Base-by-base conservation (phyloP, 345 rosid genomes). In the Melaleuca alternifolia region DNA sequence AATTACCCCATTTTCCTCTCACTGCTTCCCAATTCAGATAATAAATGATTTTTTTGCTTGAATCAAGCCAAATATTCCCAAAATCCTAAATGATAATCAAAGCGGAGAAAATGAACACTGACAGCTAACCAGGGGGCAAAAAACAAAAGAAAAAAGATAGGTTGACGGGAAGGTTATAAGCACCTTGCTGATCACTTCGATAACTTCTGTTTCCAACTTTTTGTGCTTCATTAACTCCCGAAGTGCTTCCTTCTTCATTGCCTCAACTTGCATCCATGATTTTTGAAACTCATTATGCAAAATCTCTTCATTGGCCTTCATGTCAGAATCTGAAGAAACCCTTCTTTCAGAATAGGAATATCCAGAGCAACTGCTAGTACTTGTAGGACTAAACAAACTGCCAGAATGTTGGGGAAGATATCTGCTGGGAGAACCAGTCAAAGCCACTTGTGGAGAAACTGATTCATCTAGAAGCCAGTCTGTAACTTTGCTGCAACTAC, bases 131-230 rank as follows among this genome's bases (percentile, higher is more conserved):
- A 20, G 33, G 4, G 30, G 51, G 30, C 44, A 82, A 85, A 6
- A 15, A 33, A 41, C 41, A 2, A 41, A 41, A 41, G 41, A 41
- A 18, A 10, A 81, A 54, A 53, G 41, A 50, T 83, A 33, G 56
- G 85, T 54, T 51, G 71, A 77, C 75, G 54, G 54, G 24, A 26
- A 86, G 82, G 79, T 54, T 86, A 62, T 71, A 15, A 9, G 84
- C 89, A 95, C 96, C 98, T 90, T 94, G 85, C 89, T 81, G 85
- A 91, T 84, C 54, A 91, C 90, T 91, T 92, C 90, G 77, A 92
- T 50, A 88, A 92, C 93, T 75, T 92, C 88, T 18, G 48, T 51
- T 88, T 95, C 98, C 91, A 89, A 59, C 52, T 51, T 90, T 89
- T 62, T 84, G 86, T 91, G 10, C 85, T 75, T 88, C 79, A 90